These are phyloP conservation scores for Clavulina sp. DNA, from an alignment of 768 basidiomycete species.

Conservation along the genomic window DNA sequence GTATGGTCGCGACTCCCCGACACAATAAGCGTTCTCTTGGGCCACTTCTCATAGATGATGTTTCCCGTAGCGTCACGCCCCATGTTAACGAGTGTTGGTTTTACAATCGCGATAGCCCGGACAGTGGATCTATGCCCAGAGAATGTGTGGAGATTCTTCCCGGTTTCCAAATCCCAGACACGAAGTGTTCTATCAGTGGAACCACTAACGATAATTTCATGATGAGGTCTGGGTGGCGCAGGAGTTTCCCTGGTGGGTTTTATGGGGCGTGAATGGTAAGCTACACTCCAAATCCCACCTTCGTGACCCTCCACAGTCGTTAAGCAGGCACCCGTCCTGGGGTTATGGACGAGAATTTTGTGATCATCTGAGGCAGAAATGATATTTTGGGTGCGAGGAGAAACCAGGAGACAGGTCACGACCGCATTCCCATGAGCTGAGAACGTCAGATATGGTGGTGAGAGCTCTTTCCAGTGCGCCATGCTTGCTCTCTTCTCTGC, in stretches of 20 bases:
- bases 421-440: slow-evolving; percentile 78
- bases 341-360: slow-evolving; percentile 87
- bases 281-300: slow-evolving; percentile 28
- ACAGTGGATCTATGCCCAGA: slow-evolving; percentile 95
- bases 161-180: slow-evolving; percentile 71
- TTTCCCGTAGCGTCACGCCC: slow-evolving; percentile 46
- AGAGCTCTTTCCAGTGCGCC: no score
- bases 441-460: slow-evolving; percentile 66
- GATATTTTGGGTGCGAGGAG: slow-evolving; percentile 80
- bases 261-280: slow-evolving; percentile 22
- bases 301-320: slow-evolving; percentile 33
- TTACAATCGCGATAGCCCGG: slow-evolving; percentile 87
- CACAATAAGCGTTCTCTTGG: slow-evolving; percentile 52
- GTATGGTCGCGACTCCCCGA: slow-evolving; percentile 56
- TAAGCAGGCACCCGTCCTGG: slow-evolving; percentile 57
- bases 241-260: slow-evolving; percentile 12
- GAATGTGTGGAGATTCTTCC: slow-evolving; percentile 80
- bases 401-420: slow-evolving; percentile 92
- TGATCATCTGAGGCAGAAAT: slow-evolving; percentile 97
- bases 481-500: no score
- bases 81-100: slow-evolving; percentile 72
- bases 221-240: not conserved
- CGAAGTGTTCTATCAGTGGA: slow-evolving; percentile 87
- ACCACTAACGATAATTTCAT: slow-evolving; percentile 52
- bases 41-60: slow-evolving; percentile 51